These are phyloP conservation scores for Dioscorea dumetorum DNA, from an alignment of 106 monocot species.

Conservation along the genomic window DNA sequence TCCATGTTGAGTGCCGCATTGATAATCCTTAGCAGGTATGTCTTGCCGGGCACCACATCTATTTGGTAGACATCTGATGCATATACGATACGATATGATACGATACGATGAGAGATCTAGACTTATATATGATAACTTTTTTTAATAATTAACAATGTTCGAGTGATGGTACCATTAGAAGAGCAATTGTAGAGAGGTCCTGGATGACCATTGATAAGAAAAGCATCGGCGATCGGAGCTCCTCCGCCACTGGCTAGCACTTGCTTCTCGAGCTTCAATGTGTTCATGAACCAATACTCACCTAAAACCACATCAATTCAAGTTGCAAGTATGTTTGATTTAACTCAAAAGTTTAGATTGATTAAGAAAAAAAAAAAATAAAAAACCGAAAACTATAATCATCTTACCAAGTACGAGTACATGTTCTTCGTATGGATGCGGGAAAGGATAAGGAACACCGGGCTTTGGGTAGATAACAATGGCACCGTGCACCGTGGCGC, in stretches of 20 bases:
- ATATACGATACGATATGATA: too few relatives aligned
- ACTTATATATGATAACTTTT: too few relatives aligned
- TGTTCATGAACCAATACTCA: slow-evolving; percentile 18
- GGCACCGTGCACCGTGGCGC: slow-evolving; percentile 33
- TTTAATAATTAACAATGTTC: too few relatives aligned
- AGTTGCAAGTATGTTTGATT: neutral
- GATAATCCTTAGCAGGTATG: slow-evolving; percentile 27
- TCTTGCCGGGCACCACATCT: slow-evolving; percentile 25
- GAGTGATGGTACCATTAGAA: slow-evolving; percentile 6
- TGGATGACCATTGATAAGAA: slow-evolving; percentile 27
- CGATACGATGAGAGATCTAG: neutral
- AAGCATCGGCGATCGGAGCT: slow-evolving; percentile 15
- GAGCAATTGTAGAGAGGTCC: slow-evolving; percentile 33
- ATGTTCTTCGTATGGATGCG: slow-evolving; percentile 30
- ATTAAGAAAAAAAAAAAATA: neutral
- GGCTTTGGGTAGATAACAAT: slow-evolving; percentile 38
- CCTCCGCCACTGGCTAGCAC: slow-evolving; percentile 23
- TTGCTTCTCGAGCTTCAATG: slow-evolving; percentile 13
- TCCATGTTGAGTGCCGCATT: slow-evolving; percentile 37
- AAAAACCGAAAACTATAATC: neutral
- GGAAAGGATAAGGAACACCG: slow-evolving; percentile 38
- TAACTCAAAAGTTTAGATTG: neutral
- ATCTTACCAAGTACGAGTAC: slow-evolving; percentile 12
- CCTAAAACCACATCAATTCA: slow-evolving; percentile 4
- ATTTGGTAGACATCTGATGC: slow-evolving; percentile 23